Evolutionary conservation across 169 alveolate genomes (phyloP), one percentile per base, ranked within the genome.

Genomic region (Nephromyces sp.): DNA sequence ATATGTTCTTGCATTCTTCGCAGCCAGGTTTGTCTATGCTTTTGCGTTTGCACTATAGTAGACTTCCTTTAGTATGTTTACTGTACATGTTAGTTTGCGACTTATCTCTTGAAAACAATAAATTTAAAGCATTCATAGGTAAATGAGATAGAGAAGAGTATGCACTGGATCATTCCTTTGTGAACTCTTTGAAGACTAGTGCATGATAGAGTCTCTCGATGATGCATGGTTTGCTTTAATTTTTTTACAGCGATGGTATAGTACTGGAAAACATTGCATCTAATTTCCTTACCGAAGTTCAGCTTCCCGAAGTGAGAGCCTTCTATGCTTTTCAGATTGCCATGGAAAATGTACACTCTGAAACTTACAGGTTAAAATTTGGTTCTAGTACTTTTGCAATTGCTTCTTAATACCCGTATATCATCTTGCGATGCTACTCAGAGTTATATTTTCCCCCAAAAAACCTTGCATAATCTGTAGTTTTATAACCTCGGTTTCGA

Each of bases 261-360:
- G 99, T 97, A 3, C 89, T 95, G 78, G 99, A 97, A 86, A 97
- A 97, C 79, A 70, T 97, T 65, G 98, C 98, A 4, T 82, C 88
- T 75, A 88, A 90, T 77, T 97, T 97, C 86, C 84, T 93, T 78
- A 77, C 89, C 51, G 99, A 97, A 74, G 94, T 95, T 28, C 91
- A 95, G 80, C 80, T 95, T 22, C 98, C 98, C 4, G 99, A 95
- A 75, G 98, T 97, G 2, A 85, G 98, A 68, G 91, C 94, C 73
- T 97, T 95, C 92, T 97, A 97, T 78, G 97, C 97, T 32, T 97
- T 97, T 85, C 97, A 97, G 76, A 91, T 94, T 52, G 97, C 98
- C 32, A 96, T 97, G 92, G 99, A 97, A 80, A 95, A 97, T 89
- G 92, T 97, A 62, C 99, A 97, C 90, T 89, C 95, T 35, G 99